phyloP scores from a whole-genome alignment of 441 rosid genomes.

The Gossypium davidsonii region DNA sequence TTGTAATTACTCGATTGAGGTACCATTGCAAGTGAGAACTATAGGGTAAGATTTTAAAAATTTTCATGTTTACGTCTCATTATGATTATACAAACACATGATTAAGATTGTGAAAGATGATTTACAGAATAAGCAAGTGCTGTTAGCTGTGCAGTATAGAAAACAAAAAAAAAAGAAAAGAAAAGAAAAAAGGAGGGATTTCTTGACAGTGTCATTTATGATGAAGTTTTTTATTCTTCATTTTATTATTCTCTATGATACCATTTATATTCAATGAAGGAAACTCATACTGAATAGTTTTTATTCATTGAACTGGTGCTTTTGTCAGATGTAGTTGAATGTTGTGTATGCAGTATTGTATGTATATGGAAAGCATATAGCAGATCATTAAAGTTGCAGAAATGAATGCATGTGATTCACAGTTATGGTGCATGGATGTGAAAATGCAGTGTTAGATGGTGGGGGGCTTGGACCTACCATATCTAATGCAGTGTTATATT shows the following conservation, averaged over 20 bases:
- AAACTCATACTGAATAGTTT: not conserved
- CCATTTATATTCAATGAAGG: not conserved
- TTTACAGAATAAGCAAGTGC: slow-evolving; percentile 50
- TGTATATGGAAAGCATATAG: not conserved
- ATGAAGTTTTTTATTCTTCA: not conserved
- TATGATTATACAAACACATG: slow-evolving; percentile 36
- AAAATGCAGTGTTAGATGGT: not conserved
- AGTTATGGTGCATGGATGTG: not conserved
- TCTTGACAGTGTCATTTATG: slow-evolving; percentile 1
- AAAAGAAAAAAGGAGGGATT: not conserved
- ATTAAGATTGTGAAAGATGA: slow-evolving; percentile 64
- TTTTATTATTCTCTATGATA: not conserved
- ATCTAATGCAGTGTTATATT: not conserved
- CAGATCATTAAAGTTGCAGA: not conserved
- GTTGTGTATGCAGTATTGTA: too few relatives aligned
- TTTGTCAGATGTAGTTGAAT: not conserved
- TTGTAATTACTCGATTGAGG: slow-evolving; percentile 37
- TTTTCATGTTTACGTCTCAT: slow-evolving; percentile 27
- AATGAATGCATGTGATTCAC: not conserved
- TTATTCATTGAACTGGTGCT: not conserved
- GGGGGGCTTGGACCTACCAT: not conserved
- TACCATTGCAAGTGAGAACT: slow-evolving; percentile 23
- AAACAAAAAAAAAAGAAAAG: slow-evolving; percentile 13
- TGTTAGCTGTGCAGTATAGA: slow-evolving; percentile 19
- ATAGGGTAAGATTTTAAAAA: slow-evolving; percentile 25